Evolutionary conservation across 2,329 filamentous ascomycete species (phyloP).

Genomic region (Leptographium procerum): DNA sequence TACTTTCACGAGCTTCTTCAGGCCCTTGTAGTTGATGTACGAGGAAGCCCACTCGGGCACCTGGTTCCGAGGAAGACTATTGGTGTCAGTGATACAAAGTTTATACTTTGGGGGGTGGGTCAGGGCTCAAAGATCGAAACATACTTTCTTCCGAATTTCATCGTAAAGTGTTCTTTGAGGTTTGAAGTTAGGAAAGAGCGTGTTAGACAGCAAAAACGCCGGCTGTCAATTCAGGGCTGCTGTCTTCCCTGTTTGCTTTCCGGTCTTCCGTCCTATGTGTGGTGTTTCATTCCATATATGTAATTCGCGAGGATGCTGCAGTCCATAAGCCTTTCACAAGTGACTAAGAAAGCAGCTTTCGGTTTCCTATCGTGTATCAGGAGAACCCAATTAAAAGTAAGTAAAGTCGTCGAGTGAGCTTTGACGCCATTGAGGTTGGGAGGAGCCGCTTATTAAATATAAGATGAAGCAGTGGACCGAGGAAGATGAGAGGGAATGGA

Average conservation of each 20-base stretch:
- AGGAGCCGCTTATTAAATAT: background rate
- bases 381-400: slow-evolving; percentile 5
- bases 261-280: background rate
- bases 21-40: slow-evolving; percentile 81
- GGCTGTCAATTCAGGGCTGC: background rate
- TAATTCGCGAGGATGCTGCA: background rate
- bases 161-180: slow-evolving; percentile 7
- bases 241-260: background rate
- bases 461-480: background rate
- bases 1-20: slow-evolving; percentile 92
- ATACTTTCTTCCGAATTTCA: slow-evolving; percentile 28
- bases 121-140: background rate
- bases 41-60: slow-evolving; percentile 76
- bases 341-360: background rate
- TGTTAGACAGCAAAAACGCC: background rate
- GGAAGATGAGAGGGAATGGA: background rate
- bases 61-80: slow-evolving; percentile 59
- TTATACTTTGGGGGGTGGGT: background rate
- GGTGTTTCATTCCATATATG: background rate
- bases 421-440: slow-evolving; percentile 4
- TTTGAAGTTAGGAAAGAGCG: background rate
- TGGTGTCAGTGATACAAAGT: background rate
- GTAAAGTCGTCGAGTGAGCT: background rate
- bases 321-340: background rate
- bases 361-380: slow-evolving; percentile 2